A percentile compares a stretch with the other conserved stretches of the same genome.
These are phyloP conservation scores for Fusarium cyanostomum DNA, from an alignment of 2,329 filamentous ascomycete genomes.

Conservation along the genomic window DNA sequence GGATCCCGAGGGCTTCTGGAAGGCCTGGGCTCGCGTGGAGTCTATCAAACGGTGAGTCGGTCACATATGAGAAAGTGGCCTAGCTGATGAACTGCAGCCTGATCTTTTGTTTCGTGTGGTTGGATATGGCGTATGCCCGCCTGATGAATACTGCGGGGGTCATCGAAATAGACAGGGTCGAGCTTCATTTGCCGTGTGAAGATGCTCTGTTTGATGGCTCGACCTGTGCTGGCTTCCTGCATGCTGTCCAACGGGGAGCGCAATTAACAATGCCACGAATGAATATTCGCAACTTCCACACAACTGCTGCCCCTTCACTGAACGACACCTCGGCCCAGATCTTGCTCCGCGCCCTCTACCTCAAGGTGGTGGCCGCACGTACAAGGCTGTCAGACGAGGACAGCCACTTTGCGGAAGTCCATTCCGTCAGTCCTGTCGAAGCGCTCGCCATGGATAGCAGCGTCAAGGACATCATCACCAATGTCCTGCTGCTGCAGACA, in stretches of 20 bases:
- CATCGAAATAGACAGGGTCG: slow-evolving; percentile 14
- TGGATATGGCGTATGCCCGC: slow-evolving; percentile 20
- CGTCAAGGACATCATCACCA: not conserved
- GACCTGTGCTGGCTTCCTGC: not conserved
- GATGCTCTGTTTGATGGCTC: slow-evolving; percentile 12
- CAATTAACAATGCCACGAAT: slow-evolving; percentile 6
- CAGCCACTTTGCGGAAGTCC: too few relatives aligned
- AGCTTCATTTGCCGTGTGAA: slow-evolving; percentile 15
- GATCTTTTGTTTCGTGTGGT: slow-evolving; percentile 6
- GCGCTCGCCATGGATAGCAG: not conserved
- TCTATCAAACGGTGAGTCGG: slow-evolving; percentile 15
- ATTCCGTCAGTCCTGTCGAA: not conserved
- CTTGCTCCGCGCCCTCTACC: slow-evolving; percentile 14
- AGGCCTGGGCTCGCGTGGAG: slow-evolving; percentile 15
- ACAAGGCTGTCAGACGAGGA: not conserved
- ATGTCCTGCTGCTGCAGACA: not conserved
- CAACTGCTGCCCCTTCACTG: not conserved
- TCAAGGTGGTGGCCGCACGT: slow-evolving; percentile 1
- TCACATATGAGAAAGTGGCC: not conserved
- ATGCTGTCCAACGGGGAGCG: not conserved
- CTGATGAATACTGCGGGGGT: slow-evolving; percentile 6
- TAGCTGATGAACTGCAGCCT: not conserved
- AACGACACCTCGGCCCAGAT: slow-evolving; percentile 14
- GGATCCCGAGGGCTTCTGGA: not conserved
- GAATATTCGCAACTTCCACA: not conserved